These are phyloP conservation scores for Pseudocercospora ulei DNA, from an alignment of 2,329 filamentous ascomycete genomes.

Conservation along the genomic window DNA sequence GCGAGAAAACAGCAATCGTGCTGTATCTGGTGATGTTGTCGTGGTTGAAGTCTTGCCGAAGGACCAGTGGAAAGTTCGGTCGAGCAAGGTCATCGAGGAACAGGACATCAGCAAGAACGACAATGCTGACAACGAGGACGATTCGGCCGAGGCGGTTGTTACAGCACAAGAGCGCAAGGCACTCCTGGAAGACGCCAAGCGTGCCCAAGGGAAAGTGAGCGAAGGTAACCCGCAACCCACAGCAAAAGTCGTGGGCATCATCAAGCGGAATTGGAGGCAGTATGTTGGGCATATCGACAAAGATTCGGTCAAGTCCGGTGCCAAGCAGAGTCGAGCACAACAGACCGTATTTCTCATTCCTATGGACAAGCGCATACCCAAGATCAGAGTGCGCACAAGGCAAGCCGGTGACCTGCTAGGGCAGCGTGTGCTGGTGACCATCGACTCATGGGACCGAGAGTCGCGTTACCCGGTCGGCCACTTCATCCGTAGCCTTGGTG, in stretches of 20 bases:
- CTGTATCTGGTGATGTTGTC: slow-evolving; percentile 83
- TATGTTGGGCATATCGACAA: slow-evolving; percentile 94
- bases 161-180: slow-evolving; percentile 77
- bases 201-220: slow-evolving; percentile 62
- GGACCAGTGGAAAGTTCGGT: slow-evolving; percentile 94
- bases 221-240: slow-evolving; percentile 81
- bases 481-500: slow-evolving; percentile 83
- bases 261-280: slow-evolving; percentile 95
- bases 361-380: slow-evolving; percentile 96
- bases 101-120: slow-evolving; percentile 86
- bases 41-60: slow-evolving; percentile 87
- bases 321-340: slow-evolving; percentile 69
- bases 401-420: slow-evolving; percentile 82
- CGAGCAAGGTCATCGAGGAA: slow-evolving; percentile 91
- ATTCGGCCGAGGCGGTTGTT: slow-evolving; percentile 62
- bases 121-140: slow-evolving; percentile 77
- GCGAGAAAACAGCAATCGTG: slow-evolving; percentile 89
- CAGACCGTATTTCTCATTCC: slow-evolving; percentile 91
- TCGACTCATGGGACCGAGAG: slow-evolving; percentile 91
- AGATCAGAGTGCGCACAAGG: slow-evolving; percentile 83
- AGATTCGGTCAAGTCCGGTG: slow-evolving; percentile 64
- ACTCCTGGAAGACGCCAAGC: slow-evolving; percentile 82
- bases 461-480: slow-evolving; percentile 88
- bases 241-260: slow-evolving; percentile 78
- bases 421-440: slow-evolving; percentile 82